Evolutionary conservation across 257 asterid genomes (phyloP).

Genomic region (Nicotiana attenuata): DNA sequence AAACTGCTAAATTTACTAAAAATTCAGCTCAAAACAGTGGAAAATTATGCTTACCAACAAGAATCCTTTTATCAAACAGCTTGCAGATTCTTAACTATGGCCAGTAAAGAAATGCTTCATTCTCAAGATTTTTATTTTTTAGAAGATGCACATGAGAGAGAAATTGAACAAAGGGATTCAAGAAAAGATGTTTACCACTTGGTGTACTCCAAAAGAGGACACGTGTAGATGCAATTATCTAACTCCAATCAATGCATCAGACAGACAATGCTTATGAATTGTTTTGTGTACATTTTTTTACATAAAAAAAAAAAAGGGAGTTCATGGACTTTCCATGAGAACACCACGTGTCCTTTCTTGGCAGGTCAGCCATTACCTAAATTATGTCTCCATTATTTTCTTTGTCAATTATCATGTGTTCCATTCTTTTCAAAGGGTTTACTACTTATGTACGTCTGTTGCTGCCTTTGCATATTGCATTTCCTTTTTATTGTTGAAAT

Average conservation of each 20-base stretch:
- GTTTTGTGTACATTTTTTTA: neutral
- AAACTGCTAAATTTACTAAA: constrained; percentile 11
- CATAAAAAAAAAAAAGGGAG: neutral
- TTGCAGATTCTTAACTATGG: constrained; percentile 19
- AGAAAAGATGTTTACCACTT: constrained; percentile 35
- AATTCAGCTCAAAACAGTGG: constrained; percentile 2
- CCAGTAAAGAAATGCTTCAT: constrained; percentile 14
- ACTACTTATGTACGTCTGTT: constrained; percentile 6
- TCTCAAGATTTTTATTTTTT: constrained; percentile 12
- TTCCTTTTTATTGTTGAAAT: neutral
- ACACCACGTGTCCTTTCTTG: constrained; percentile 54
- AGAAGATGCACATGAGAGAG: constrained; percentile 24
- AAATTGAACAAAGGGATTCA: constrained; percentile 4
- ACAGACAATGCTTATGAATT: constrained; percentile 19
- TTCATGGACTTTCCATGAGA: constrained; percentile 43
- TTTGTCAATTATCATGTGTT: constrained; percentile 22
- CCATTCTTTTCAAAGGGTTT: neutral
- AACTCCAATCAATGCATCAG: constrained; percentile 65
- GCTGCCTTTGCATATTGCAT: neutral
- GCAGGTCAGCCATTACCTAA: constrained; percentile 16
- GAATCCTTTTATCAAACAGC: constrained; percentile 16
- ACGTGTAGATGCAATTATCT: constrained; percentile 83
- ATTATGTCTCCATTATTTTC: neutral
- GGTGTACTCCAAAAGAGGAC: constrained; percentile 39
- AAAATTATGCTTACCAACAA: constrained; percentile 37